Evolutionary conservation across 805 yeast species (phyloP), one percentile per base, ranked within the genome.

Genomic region (Schwanniomyces polymorphus): DNA sequence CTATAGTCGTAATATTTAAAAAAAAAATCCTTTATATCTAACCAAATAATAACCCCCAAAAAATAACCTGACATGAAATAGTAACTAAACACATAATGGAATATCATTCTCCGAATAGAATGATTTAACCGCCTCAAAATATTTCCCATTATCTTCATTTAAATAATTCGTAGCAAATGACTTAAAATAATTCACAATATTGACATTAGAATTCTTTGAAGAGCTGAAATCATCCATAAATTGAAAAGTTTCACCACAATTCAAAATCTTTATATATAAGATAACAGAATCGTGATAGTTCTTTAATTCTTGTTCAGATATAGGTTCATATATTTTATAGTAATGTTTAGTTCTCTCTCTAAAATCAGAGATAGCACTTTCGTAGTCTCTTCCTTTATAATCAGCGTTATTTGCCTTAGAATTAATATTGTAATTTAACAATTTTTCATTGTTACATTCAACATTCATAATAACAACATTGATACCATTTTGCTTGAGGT

Each of bases 351-450:
- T 68, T 52, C 91, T 72, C 43, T 71, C 70, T 38, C 82, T 71
- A 57, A 86, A 86, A 66, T 85, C 91, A 3, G 65, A 53, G 14
- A 84, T 75, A 3, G 90, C 82, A 6, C 59, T 59, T 28, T 74
- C 74, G 53, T 81, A 79, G 38, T 80, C 78, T 52, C 72, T 70
- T 41, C 76, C 76, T 45, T 61, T 65, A 61, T 86, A 86, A 60
- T 86, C 91, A 33, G 73, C 75, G 57, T 84, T 84, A 44, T 67
- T 70, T 0, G 90, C 77, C 61, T 86, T 86, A 43, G 81, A 79
- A 55, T 79, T 82, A 45, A 85, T 82, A 63, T 86, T 86, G 61
- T 62, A 86, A 48, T 78, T 71, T 54, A 84, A 64, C 27, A 82
- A 72, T 14, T 71, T 70, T 27, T 63, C 62, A 58, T 82, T 79